phyloP scores from a whole-genome alignment of 192 early-diverging fungal species.

The Mortierella alpina region DNA sequence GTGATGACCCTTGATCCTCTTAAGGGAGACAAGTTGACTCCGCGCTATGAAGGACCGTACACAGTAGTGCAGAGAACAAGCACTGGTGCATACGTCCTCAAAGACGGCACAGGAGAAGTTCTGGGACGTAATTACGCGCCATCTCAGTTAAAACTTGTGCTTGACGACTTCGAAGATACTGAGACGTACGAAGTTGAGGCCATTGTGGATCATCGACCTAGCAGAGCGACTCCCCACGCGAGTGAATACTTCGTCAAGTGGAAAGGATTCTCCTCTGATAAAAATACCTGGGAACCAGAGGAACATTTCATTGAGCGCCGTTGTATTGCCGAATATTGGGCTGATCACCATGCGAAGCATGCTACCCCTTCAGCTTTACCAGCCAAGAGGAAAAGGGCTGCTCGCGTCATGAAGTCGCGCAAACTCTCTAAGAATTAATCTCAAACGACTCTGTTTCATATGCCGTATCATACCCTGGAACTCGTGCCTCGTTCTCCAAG shows the following conservation, averaged over 20 bases:
- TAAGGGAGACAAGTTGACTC: slow-evolving; percentile 3
- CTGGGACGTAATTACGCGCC: slow-evolving; percentile 25
- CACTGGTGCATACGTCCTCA: slow-evolving; percentile 28
- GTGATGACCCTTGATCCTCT: slow-evolving; percentile 29
- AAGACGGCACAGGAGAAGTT: slow-evolving; percentile 29
- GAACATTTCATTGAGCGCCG: not conserved
- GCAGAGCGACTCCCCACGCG: too few species aligned
- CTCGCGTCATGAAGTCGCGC: too few species aligned
- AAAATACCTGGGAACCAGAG: not conserved
- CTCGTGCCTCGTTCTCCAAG: too few species aligned
- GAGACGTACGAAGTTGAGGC: slow-evolving; percentile 31
- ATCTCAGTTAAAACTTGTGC: slow-evolving; percentile 25
- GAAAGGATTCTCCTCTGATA: too few species aligned
- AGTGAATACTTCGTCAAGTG: too few species aligned
- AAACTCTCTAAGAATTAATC: too few species aligned
- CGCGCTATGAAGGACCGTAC: slow-evolving; percentile 40
- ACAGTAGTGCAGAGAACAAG: slow-evolving; percentile 17
- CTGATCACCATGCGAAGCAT: too few species aligned
- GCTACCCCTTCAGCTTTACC: too few species aligned
- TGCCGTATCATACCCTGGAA: too few species aligned
- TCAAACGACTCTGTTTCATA: too few species aligned
- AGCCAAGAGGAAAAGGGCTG: too few species aligned
- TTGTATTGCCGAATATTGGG: not conserved
- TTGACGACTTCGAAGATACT: slow-evolving; percentile 7
- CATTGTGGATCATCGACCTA: not conserved